Percentiles rank a stretch among this genome's conserved stretches.
Conservation (phyloP, 371 early-diverging fungal genomes). For the Umbelopsis sp. region DNA sequence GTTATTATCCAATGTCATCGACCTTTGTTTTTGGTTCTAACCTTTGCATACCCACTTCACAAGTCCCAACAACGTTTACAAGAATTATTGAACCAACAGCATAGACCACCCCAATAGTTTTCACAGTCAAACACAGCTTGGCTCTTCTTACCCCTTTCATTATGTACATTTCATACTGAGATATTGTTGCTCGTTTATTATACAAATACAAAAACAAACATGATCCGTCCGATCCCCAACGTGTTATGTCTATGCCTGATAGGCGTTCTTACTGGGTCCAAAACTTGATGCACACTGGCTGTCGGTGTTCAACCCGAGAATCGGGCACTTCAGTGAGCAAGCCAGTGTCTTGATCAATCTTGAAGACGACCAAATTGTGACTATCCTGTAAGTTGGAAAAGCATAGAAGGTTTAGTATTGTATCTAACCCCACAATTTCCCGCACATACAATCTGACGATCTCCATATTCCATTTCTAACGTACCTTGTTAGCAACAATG, state of each 20-base stretch:
- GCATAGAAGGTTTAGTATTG: neutral
- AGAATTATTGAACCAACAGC: constrained; percentile 46
- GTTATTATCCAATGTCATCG: neutral
- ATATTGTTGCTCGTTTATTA: constrained; percentile 16
- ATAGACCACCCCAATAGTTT: constrained; percentile 21
- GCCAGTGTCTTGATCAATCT: constrained; percentile 37
- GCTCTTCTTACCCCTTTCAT: neutral
- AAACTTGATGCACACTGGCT: constrained; percentile 49
- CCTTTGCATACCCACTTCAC: too few relatives aligned
- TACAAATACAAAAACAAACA: constrained; percentile 14
- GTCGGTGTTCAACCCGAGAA: constrained; percentile 27
- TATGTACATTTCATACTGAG: constrained; percentile 20
- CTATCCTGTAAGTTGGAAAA: constrained; percentile 33
- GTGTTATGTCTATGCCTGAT: neutral
- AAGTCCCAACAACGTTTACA: constrained; percentile 58
- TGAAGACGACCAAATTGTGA: constrained; percentile 41
- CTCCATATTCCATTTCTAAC: neutral
- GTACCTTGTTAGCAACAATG: constrained; percentile 46
- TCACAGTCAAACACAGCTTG: neutral
- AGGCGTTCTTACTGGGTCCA: constrained; percentile 20
- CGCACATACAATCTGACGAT: too few relatives aligned
- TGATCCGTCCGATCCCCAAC: too few relatives aligned
- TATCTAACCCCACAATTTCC: too few relatives aligned
- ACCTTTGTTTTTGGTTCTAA: too few relatives aligned
- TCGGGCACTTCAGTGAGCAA: constrained; percentile 29